phyloP scores from a whole-genome alignment of 164 flowering plant species.

The grape (Vitis vinifera) region DNA sequence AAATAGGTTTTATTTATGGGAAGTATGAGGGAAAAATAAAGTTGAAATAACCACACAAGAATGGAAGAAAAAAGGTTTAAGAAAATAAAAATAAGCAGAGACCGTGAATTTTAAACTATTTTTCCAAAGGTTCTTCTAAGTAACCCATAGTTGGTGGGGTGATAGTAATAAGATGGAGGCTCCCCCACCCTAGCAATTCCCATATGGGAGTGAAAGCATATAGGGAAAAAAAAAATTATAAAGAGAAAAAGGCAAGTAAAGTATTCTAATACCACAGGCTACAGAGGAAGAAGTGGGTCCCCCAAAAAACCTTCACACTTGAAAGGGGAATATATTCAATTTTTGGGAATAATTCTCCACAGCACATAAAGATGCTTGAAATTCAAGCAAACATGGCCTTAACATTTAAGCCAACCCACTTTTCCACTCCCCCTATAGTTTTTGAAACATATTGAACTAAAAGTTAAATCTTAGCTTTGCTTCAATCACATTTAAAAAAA shows the following conservation, averaged over 20 bases:
- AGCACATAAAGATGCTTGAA: conserved; percentile 57
- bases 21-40: too few species aligned
- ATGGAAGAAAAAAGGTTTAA: too few species aligned
- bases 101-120: too few species aligned
- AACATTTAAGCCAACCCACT: conserved; percentile 23
- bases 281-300: conserved; percentile 26
- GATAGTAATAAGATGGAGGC: too few species aligned
- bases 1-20: too few species aligned
- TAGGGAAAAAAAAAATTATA: neutral
- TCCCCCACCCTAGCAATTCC: neutral
- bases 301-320: conserved; percentile 23
- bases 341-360: conserved; percentile 36
- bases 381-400: conserved; percentile 55
- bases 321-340: conserved; percentile 53
- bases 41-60: too few species aligned
- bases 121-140: too few species aligned
- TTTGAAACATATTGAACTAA: conserved; percentile 21
- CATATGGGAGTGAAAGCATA: neutral
- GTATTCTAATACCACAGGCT: conserved; percentile 9
- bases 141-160: too few species aligned
- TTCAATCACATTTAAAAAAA: conserved; percentile 10
- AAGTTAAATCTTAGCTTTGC: conserved; percentile 35
- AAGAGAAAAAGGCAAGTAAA: conserved; percentile 17
- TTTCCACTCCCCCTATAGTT: conserved; percentile 4
- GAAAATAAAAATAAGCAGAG: too few species aligned